These are phyloP conservation scores for Colletotrichum paranaense DNA, from an alignment of 2,329 filamentous ascomycete genomes.

Conservation along the genomic window DNA sequence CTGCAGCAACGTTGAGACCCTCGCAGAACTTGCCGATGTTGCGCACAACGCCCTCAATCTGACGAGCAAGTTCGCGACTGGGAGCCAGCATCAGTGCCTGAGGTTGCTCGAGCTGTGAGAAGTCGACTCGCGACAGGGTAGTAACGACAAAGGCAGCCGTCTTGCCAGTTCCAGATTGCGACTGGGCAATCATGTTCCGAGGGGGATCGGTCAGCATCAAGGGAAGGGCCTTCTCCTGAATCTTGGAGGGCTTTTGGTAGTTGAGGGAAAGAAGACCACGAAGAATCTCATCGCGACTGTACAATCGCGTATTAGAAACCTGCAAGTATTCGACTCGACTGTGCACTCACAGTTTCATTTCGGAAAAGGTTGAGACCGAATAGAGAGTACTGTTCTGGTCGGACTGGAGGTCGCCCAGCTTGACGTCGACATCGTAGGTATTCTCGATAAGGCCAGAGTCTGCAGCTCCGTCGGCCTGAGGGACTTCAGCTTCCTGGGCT, in stretches of 20 bases:
- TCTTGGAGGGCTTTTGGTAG: constrained; percentile 96
- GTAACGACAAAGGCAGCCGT: constrained; percentile 97
- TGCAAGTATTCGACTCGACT: background rate
- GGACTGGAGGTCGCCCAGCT: constrained; percentile 87
- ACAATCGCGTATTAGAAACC: constrained; percentile 8
- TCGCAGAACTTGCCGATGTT: constrained; percentile 87
- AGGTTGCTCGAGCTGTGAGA: constrained; percentile 73
- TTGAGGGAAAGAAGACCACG: constrained; percentile 83
- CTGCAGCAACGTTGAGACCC: constrained; percentile 80
- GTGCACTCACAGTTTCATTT: constrained; percentile 81
- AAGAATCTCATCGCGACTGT: constrained; percentile 67
- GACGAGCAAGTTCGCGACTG: constrained; percentile 92
- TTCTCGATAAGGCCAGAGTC: constrained; percentile 73
- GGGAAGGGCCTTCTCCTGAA: constrained; percentile 94
- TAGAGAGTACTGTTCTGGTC: constrained; percentile 89
- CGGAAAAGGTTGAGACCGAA: constrained; percentile 85
- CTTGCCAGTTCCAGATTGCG: constrained; percentile 98
- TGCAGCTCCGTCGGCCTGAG: constrained; percentile 51
- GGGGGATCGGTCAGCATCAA: constrained; percentile 89
- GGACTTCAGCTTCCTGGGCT: constrained; percentile 39
- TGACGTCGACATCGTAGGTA: constrained; percentile 90
- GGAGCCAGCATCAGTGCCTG: constrained; percentile 93
- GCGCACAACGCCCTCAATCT: constrained; percentile 88
- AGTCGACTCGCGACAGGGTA: constrained; percentile 87
- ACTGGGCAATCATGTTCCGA: constrained; percentile 95